Conservation (phyloP, 2,329 filamentous ascomycete species). For the Fusarium phyllophilum region DNA sequence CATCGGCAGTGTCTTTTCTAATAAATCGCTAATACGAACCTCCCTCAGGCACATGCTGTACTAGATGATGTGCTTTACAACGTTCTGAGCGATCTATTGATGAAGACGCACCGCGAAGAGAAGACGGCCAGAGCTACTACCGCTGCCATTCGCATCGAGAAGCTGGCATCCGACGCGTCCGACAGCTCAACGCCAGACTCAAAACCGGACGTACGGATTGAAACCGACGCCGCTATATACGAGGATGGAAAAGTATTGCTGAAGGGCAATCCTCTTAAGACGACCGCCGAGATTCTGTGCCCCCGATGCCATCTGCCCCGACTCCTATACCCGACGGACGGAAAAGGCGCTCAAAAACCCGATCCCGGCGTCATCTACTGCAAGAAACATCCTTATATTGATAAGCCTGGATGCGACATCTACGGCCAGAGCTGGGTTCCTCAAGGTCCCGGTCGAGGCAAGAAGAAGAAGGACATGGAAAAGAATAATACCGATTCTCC, state of each 20-base stretch:
- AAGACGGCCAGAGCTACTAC: conserved; percentile 77
- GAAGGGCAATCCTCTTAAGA: conserved; percentile 78
- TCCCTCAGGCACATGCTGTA: conserved; percentile 69
- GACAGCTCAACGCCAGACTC: conserved; percentile 64
- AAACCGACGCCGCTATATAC: conserved; percentile 76
- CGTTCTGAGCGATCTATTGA: conserved; percentile 77
- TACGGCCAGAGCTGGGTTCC: conserved; percentile 85
- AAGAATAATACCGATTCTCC: conserved; percentile 64
- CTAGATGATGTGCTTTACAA: conserved; percentile 82
- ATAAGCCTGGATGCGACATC: conserved; percentile 80
- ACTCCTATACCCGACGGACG: conserved; percentile 77
- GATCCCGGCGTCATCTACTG: conserved; percentile 79
- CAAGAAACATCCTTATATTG: conserved; percentile 81
- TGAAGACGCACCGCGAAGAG: conserved; percentile 81
- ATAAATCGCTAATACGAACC: conserved; percentile 28
- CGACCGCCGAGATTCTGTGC: conserved; percentile 77
- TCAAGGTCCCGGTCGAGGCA: conserved; percentile 74
- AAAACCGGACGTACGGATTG: conserved; percentile 65
- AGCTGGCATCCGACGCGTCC: conserved; percentile 66
- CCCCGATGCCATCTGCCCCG: conserved; percentile 79
- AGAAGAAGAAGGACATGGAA: conserved; percentile 82
- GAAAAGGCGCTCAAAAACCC: conserved; percentile 72
- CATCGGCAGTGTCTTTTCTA: background rate
- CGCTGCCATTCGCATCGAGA: conserved; percentile 72
- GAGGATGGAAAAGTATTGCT: conserved; percentile 75